Base-by-base conservation (phyloP, 768 basidiomycete species). In the Dendrothele bispora region DNA sequence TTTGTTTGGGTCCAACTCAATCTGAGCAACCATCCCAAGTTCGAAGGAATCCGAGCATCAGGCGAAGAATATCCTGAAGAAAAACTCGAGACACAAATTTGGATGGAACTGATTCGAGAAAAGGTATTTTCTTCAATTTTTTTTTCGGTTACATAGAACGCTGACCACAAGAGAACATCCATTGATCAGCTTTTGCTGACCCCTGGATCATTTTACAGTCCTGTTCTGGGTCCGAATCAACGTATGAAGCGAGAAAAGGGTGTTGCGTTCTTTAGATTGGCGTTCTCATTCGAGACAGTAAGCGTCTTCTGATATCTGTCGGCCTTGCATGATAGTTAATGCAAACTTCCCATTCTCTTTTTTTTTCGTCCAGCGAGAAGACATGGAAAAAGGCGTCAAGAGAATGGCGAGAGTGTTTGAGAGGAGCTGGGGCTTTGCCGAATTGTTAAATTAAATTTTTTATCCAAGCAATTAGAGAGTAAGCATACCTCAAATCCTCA, bases 1-100 rank as follows among this genome's bases (percentile, higher is more conserved):
- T 82, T 81, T 60, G 64, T 79, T 34, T 82, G 77, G 77, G 66
- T 78, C 53, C 64, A 68, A 49, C 60, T 82, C 17, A 53, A 76
- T 55, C 53, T 80, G 41, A 56, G 68, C 43, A 61, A 61, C 11
- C 77, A 80, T 50, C 65, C 73, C 30, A 66, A 70, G 18, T 77
- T 63, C 59, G 54, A 56, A 35, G 39, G 37, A 7, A 54, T 64
- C 21, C 39, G 34, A 22, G 22, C 12, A 8, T n/a, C 22, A 4
- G 22, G 25, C 40, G 36, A 20, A 25, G 18, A 29, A 14, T 27
- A 36, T 37, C 40, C 43, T 15, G 42, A 42, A 7, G 51, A 41
- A 12, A 22, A 24, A n/a, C n/a, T n/a, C n/a, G n/a, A n/a, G n/a
- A n/a, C n/a, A n/a, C n/a, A n/a, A n/a, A n/a, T n/a, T 14, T 53